A percentile compares a stretch with the other conserved stretches of the same genome.
These are phyloP conservation scores for Bruguiera hainesii DNA, from an alignment of 441 rosid species.

Conservation along the genomic window DNA sequence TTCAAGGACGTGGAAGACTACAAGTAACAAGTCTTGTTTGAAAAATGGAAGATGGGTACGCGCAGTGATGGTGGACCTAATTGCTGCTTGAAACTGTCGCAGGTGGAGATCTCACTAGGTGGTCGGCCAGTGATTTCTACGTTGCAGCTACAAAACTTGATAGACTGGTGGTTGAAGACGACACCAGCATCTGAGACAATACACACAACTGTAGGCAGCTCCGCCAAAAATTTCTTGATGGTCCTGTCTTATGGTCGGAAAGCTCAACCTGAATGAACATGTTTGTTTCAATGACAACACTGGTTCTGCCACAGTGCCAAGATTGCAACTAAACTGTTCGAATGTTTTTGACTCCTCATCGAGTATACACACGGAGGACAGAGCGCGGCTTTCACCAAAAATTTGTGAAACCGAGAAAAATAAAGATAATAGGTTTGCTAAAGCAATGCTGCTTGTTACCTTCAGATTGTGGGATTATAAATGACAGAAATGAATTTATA, in stretches of 20 bases:
- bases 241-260: slow-evolving; percentile 36
- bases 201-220: slow-evolving; percentile 32
- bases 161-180: slow-evolving; percentile 41
- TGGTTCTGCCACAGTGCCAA: neutral
- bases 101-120: slow-evolving; percentile 41
- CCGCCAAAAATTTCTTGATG: slow-evolving; percentile 49
- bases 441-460: too few species aligned
- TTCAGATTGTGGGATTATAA: too few species aligned
- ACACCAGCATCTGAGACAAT: slow-evolving; percentile 29
- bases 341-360: neutral
- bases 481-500: too few species aligned
- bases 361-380: neutral
- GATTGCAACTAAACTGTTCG: too few species aligned
- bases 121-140: slow-evolving; percentile 39
- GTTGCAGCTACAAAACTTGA: slow-evolving; percentile 27
- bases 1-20: too few species aligned
- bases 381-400: too few species aligned
- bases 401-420: too few species aligned
- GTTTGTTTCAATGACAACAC: neutral
- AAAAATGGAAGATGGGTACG: neutral
- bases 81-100: slow-evolving; percentile 7
- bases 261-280: slow-evolving; percentile 22
- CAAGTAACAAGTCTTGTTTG: too few species aligned
- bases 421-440: too few species aligned
- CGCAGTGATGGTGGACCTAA: neutral